Base-by-base conservation (phyloP, 75 land plant species). In the Cunninghamia lanceolata region DNA sequence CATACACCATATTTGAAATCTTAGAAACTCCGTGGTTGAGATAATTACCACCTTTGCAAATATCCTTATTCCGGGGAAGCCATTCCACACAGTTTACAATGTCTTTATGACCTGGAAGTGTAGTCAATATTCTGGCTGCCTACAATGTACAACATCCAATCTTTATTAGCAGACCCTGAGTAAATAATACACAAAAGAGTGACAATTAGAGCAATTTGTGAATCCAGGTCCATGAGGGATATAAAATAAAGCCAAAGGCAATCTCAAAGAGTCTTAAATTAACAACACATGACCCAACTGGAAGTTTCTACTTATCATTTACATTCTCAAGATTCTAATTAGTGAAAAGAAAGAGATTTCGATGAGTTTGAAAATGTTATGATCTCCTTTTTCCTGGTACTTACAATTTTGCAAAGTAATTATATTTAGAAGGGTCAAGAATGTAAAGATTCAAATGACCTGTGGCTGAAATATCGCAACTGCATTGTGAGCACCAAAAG, bases 31-130 rank as follows among this genome's bases (percentile, higher is more conserved):
- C 30, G 45, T 14, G 42, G 32, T 80, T 80, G 82, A 80, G 50
- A 85, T 87, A n/a, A 34, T 40, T 35, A 87, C 25, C 16, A 92
- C 94, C 92, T 94, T 87, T 90, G 59, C 85, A 88, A 13, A 85
- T 87, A 88, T 89, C 92, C 86, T 93, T 92, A 59, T 13, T 80
- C 53, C 88, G 85, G 0, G 98, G 96, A 73, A 98, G 83, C 99
- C 99, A 98, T 30, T 90, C 90, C 75, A 98, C 96, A 88, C 99
- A 98, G 80, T 95, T 98, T 0, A 98, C 99, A 63, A 88, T 54
- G n/a, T 93, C 97, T 85, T 93, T 95, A 88, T 98, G 99, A 52
- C 99, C 99, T 14, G 95, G 95, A 89, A 98, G 96, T 15, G 99
- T 96, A n/a, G 92, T 91, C 86, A 93, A 74, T 74, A 98, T 95